Evolutionary conservation across 208 protist species (phyloP), one percentile per base, ranked within the genome.

Genomic region (Tetramitus jugosus): DNA sequence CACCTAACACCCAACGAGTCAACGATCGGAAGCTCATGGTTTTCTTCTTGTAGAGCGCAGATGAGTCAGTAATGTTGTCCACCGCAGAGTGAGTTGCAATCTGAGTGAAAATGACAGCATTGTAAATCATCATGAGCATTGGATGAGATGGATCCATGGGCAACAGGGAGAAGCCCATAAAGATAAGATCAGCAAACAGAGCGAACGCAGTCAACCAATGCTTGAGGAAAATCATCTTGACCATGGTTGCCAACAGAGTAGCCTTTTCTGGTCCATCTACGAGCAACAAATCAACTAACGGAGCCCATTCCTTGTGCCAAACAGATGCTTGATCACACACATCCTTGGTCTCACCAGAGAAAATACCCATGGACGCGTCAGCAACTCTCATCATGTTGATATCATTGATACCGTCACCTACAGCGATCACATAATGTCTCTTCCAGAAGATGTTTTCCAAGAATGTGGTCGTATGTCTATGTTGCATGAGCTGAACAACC

Each of bases 361-460:
- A 35, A n/a, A 71, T 49, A 35, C 64, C 64, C 23, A 42, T 33
- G 10, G 31, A 42, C 4, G 33, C 35, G 49, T 71, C 64, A 46
- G 31, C 23, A 17, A n/a, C 35, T 29, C 7, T 71, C 23, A 71
- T 23, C 64, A 71, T 71, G 13, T 71, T 35, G 14, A 71, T 2
- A 46, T 71, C 64, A 71, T 71, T 71, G 35, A 40, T 33, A 46
- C 64, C 64, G 49, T 71, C 64, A 2, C 64, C 64, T 26, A 71
- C 49, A 1, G 64, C 35, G n/a, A 71, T 10, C 2, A 71, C 64
- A 71, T 71, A 71, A 33, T 71, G 23, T 42, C 64, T 26, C 33
- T 26, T 42, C 10, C 10, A 49, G 23, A 49, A 35, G 4, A 71
- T 14, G 14, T 46, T 17, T 33, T 42, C 14, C 29, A 31, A 17